A percentile compares a stretch with the other conserved stretches of the same genome.
phyloP scores from a whole-genome alignment of 2,329 filamentous ascomycete species.

The Alternaria atra region DNA sequence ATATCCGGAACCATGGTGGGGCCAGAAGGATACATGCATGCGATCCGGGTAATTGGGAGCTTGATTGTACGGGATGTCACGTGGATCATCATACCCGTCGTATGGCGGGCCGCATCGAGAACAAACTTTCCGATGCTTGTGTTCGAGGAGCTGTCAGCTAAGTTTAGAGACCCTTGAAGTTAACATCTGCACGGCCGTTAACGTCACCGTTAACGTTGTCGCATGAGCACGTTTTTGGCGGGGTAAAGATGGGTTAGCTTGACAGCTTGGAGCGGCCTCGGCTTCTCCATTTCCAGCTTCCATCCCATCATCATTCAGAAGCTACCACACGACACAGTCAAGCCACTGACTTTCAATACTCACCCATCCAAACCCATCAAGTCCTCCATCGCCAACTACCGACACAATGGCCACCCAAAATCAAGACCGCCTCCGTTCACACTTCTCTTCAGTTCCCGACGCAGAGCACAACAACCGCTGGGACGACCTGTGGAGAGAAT shows the following conservation, averaged over 20 bases:
- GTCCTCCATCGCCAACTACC: not conserved
- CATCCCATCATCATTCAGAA: not conserved
- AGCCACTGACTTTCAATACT: not conserved
- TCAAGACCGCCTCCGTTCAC: conserved; percentile 50
- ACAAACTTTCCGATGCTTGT: not conserved
- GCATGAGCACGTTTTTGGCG: not conserved
- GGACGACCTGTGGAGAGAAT: conserved; percentile 19
- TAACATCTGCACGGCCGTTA: not conserved
- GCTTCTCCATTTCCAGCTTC: not conserved
- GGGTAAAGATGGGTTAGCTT: conserved; percentile 4
- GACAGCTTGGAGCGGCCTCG: not conserved
- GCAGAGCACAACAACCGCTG: conserved; percentile 46
- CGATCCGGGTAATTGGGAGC: conserved; percentile 1
- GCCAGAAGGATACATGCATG: not conserved
- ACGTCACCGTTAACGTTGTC: not conserved
- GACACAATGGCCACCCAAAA: conserved; percentile 36
- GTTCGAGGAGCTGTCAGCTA: not conserved
- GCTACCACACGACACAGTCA: not conserved
- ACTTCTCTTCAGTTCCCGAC: conserved; percentile 55
- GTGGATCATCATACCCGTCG: not conserved
- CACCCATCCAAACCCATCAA: not conserved
- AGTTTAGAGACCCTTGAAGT: not conserved
- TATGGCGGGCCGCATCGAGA: not conserved
- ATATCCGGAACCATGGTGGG: not conserved
- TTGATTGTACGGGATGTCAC: not conserved